A percentile compares a stretch with the other conserved stretches of the same genome.
phyloP scores from a whole-genome alignment of 371 early-diverging fungal genomes.

The Mortierella sp. region DNA sequence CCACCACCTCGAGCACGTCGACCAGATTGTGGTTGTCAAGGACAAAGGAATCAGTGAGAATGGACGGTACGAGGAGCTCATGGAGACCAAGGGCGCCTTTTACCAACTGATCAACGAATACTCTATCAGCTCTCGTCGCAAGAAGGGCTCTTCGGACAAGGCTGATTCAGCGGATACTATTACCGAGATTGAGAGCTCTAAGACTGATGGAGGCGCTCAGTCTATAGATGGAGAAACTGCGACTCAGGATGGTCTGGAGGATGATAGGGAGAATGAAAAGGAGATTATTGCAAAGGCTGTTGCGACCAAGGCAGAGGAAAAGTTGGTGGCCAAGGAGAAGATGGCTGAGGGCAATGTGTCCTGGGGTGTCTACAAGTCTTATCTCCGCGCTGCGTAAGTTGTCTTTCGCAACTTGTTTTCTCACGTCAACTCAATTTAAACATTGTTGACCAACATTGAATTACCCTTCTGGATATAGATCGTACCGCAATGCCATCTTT shows the following conservation, averaged over 20 bases:
- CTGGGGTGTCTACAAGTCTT: conserved; percentile 66
- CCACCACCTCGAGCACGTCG: conserved; percentile 59
- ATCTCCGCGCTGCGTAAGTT: conserved; percentile 61
- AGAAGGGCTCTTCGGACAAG: not conserved
- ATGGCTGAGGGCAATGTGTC: conserved; percentile 73
- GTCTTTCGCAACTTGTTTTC: not conserved
- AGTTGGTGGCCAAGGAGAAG: conserved; percentile 71
- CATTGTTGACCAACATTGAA: not conserved
- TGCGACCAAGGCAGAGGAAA: conserved; percentile 38
- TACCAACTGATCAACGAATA: conserved; percentile 62
- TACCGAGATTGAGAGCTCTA: not conserved
- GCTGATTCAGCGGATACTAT: not conserved
- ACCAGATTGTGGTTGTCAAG: conserved; percentile 68
- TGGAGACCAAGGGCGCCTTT: conserved; percentile 61
- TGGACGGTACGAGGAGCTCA: conserved; percentile 66
- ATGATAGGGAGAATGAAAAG: conserved; percentile 25
- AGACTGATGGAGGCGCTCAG: not conserved
- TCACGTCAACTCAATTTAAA: not conserved
- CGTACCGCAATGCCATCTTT: conserved; percentile 28
- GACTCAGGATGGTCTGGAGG: conserved; percentile 5
- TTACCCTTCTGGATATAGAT: not conserved
- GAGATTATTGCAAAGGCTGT: conserved; percentile 43
- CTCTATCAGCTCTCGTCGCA: conserved; percentile 33
- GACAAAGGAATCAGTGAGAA: conserved; percentile 68
- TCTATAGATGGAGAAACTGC: not conserved